Evolutionary conservation across 2,329 filamentous ascomycete genomes (phyloP).

Genomic region (Parastagonospora nodorum): DNA sequence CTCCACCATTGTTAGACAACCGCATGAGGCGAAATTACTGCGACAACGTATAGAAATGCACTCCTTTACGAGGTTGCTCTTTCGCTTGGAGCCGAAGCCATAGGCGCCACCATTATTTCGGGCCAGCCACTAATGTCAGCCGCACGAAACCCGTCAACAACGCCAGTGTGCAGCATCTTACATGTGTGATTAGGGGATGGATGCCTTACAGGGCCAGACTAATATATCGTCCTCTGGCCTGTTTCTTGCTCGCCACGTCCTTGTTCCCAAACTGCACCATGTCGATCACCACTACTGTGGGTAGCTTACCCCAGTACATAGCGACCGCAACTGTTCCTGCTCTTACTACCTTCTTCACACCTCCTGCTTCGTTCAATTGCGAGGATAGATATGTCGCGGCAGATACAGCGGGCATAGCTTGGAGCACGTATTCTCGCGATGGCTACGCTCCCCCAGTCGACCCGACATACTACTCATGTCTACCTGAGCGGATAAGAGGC

Average conservation of each 20-base stretch:
- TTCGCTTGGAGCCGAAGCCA: too few relatives aligned
- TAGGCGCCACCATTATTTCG: too few relatives aligned
- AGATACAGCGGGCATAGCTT: not conserved
- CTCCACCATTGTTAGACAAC: not conserved
- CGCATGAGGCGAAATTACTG: too few relatives aligned
- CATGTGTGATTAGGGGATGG: too few relatives aligned
- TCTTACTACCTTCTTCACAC: constrained; percentile 4
- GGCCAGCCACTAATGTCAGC: too few relatives aligned
- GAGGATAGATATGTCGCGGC: constrained; percentile 3
- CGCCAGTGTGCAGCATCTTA: too few relatives aligned
- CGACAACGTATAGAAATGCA: too few relatives aligned
- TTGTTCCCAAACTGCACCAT: not conserved
- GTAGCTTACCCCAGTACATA: constrained; percentile 4
- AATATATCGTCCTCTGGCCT: constrained; percentile 2
- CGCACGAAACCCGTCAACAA: too few relatives aligned
- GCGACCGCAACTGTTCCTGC: constrained; percentile 4
- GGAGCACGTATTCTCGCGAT: constrained; percentile 6
- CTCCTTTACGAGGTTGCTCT: too few relatives aligned
- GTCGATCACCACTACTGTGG: constrained; percentile 1
- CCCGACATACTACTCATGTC: constrained; percentile 4
- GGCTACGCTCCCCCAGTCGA: constrained; percentile 3
- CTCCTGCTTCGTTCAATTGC: constrained; percentile 1
- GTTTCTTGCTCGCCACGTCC: not conserved
- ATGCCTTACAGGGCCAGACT: not conserved
- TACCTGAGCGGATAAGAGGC: constrained; percentile 1